Evolutionary conservation across 768 basidiomycete genomes (phyloP).

Genomic region (Russula brevipes): DNA sequence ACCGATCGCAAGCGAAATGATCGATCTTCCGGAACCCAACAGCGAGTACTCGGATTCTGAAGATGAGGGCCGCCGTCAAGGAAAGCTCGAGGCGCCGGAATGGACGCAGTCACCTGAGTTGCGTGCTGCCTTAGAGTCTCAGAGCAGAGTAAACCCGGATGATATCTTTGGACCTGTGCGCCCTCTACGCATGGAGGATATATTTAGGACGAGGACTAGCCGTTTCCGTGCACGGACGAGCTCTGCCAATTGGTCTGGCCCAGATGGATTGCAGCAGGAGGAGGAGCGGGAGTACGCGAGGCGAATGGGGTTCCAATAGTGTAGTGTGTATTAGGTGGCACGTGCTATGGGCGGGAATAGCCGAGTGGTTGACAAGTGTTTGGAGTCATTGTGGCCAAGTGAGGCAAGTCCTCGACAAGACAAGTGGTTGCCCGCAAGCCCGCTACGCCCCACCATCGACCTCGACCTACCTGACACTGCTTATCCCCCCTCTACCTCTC

Average conservation of each 20-base stretch:
- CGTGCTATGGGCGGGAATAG: conserved; percentile 19
- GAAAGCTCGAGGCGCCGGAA: conserved; percentile 67
- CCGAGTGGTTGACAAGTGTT: conserved; percentile 22
- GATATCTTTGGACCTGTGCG: conserved; percentile 88
- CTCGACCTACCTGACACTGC: conserved; percentile 31
- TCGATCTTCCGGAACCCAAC: conserved; percentile 92
- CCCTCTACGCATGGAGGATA: conserved; percentile 86
- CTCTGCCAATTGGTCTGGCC: conserved; percentile 93
- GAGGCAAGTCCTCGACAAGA: background rate
- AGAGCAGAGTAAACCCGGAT: conserved; percentile 85
- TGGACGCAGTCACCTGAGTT: conserved; percentile 95
- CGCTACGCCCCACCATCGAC: conserved; percentile 14
- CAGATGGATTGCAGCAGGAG: conserved; percentile 77
- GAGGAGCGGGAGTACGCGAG: conserved; percentile 86
- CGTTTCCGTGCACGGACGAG: conserved; percentile 87
- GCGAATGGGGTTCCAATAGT: conserved; percentile 76
- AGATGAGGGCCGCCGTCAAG: conserved; percentile 73
- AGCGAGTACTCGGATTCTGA: conserved; percentile 97
- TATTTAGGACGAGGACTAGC: conserved; percentile 75
- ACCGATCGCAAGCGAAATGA: conserved; percentile 62
- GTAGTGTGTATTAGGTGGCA: background rate
- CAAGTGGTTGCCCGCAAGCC: conserved; percentile 1
- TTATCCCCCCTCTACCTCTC: conserved; percentile 28
- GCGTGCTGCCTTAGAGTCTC: conserved; percentile 67
- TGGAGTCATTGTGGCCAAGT: background rate